Percentiles rank a stretch among this genome's conserved stretches.
These are phyloP conservation scores for Kodamaea alishanica DNA, from an alignment of 1,139 yeast genomes.

Conservation along the genomic window DNA sequence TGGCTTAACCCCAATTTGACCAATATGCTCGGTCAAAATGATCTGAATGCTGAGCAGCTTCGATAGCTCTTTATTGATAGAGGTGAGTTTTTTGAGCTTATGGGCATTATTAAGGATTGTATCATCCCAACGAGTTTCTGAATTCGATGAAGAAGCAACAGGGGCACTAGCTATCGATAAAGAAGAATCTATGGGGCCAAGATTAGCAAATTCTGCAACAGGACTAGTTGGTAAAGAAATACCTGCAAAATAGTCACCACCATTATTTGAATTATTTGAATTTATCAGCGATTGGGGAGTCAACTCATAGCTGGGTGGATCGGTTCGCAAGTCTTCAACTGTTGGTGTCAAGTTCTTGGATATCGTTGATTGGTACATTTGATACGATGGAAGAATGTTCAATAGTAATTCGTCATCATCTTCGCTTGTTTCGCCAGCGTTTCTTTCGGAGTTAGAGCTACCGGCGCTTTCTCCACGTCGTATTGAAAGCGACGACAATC, in stretches of 20 bases:
- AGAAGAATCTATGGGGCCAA: conserved; percentile 3
- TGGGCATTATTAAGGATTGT: conserved; percentile 37
- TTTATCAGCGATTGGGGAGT: conserved; percentile 21
- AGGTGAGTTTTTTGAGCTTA: conserved; percentile 31
- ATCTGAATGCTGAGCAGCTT: conserved; percentile 28
- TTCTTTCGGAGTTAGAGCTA: not conserved
- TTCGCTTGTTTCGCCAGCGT: conserved; percentile 3
- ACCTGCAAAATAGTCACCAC: conserved; percentile 20
- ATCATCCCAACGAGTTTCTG: conserved; percentile 23
- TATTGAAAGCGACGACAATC: conserved; percentile 15
- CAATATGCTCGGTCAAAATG: conserved; percentile 29
- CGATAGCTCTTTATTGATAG: conserved; percentile 28
- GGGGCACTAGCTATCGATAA: conserved; percentile 4
- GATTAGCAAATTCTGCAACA: conserved; percentile 7
- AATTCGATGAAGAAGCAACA: not conserved
- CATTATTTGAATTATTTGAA: conserved; percentile 13
- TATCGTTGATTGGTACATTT: conserved; percentile 39
- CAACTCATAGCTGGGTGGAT: conserved; percentile 37
- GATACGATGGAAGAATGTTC: conserved; percentile 42
- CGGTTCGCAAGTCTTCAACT: conserved; percentile 28
- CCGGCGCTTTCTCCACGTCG: conserved; percentile 3
- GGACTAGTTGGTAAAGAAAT: conserved; percentile 22
- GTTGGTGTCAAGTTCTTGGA: conserved; percentile 36
- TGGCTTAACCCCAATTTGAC: conserved; percentile 29
- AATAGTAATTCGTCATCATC: conserved; percentile 28